Conservation (phyloP, 768 basidiomycete genomes). For the Leccinum aurantiacum region DNA sequence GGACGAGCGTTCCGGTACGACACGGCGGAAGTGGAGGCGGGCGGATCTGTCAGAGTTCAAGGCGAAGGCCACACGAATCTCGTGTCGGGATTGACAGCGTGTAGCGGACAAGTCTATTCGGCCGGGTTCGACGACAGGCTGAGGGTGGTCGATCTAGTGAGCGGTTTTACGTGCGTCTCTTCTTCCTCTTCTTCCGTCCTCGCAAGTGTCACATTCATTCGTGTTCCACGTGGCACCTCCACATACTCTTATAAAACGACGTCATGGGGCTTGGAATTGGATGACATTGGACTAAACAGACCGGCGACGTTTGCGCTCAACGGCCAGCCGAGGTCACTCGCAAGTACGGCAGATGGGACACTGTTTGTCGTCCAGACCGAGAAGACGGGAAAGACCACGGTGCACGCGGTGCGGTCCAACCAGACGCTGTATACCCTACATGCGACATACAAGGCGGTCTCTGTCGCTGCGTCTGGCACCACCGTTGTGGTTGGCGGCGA, state of each 20-base stretch:
- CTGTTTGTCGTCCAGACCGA: constrained; percentile 59
- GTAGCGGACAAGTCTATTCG: constrained; percentile 58
- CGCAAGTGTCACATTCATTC: neutral
- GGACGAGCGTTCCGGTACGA: constrained; percentile 73
- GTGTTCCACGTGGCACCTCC: neutral
- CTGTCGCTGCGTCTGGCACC: constrained; percentile 51
- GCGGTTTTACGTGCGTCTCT: constrained; percentile 30
- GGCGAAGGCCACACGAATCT: constrained; percentile 74
- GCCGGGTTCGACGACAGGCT: constrained; percentile 81
- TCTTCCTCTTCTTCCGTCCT: constrained; percentile 5
- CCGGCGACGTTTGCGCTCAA: constrained; percentile 49
- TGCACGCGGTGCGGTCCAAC: constrained; percentile 71
- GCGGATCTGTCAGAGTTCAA: constrained; percentile 39
- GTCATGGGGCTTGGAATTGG: neutral
- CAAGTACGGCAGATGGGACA: constrained; percentile 56
- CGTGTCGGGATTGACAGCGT: constrained; percentile 59
- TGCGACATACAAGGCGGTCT: constrained; percentile 52
- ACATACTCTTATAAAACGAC: neutral
- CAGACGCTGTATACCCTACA: constrained; percentile 62
- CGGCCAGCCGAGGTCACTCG: constrained; percentile 70
- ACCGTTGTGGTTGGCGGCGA: constrained; percentile 74
- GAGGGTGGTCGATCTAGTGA: constrained; percentile 54
- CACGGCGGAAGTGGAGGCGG: constrained; percentile 21
- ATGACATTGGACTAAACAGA: constrained; percentile 34
- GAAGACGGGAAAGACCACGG: constrained; percentile 35